These are phyloP conservation scores for Periconia digitata DNA, from an alignment of 2,329 filamentous ascomycete species.

Conservation along the genomic window DNA sequence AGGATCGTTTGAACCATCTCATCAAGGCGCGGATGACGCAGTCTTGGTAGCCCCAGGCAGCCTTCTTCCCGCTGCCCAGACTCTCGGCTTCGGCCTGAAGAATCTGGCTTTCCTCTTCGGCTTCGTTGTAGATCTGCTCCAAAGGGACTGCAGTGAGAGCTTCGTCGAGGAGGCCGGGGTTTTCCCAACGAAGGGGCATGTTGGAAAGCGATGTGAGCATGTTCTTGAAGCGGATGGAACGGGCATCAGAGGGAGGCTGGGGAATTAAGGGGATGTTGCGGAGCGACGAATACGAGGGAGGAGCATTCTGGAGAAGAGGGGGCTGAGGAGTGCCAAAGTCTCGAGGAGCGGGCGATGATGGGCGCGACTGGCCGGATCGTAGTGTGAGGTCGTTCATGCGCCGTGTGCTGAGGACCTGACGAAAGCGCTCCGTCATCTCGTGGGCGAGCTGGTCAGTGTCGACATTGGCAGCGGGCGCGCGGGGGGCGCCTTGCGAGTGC, in stretches of 20 bases:
- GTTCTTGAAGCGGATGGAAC: slow-evolving; percentile 59
- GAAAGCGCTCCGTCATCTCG: slow-evolving; percentile 80
- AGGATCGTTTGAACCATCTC: slow-evolving; percentile 93
- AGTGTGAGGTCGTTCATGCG: slow-evolving; percentile 78
- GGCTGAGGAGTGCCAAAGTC: slow-evolving; percentile 49
- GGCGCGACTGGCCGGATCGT: slow-evolving; percentile 60
- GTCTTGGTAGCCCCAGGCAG: slow-evolving; percentile 97
- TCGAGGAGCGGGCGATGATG: slow-evolving; percentile 58
- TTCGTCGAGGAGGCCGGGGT: slow-evolving; percentile 90
- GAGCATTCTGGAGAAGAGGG: slow-evolving; percentile 38
- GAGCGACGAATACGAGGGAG: slow-evolving; percentile 63
- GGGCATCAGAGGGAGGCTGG: slow-evolving; percentile 63
- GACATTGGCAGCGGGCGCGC: slow-evolving; percentile 23
- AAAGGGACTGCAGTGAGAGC: slow-evolving; percentile 83
- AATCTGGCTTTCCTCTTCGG: slow-evolving; percentile 89
- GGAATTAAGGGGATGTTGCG: slow-evolving; percentile 71
- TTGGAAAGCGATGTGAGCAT: slow-evolving; percentile 81
- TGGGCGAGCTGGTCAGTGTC: slow-evolving; percentile 57
- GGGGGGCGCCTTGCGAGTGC: slow-evolving; percentile 32
- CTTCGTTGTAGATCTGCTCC: slow-evolving; percentile 88
- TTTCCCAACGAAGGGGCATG: slow-evolving; percentile 93
- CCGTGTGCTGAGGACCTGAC: slow-evolving; percentile 82
- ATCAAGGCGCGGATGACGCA: slow-evolving; percentile 88
- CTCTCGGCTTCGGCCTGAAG: slow-evolving; percentile 85
- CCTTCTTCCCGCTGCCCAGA: slow-evolving; percentile 74